Base-by-base conservation (phyloP, 768 basidiomycete genomes). In the Pisolithus albus region DNA sequence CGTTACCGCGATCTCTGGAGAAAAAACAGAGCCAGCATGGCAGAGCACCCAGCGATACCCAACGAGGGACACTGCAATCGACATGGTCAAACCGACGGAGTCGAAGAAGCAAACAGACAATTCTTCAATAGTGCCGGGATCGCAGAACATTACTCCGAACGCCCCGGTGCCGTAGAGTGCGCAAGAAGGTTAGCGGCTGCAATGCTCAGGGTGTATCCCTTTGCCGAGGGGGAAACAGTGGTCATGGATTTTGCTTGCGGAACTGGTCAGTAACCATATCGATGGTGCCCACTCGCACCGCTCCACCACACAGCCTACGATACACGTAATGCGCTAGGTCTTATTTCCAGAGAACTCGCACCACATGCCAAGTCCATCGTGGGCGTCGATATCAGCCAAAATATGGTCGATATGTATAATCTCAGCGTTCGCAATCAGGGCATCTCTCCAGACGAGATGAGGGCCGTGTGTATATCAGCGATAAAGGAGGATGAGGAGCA, bases 181-280 rank as follows among this genome's bases (percentile, higher is more conserved):
- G 63, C 70, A 0, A 53, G 57, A 34, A 53, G 53, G 16, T 50
- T 66, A 16, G 64, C 61, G 0, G 49, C 46, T 15, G 65, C 61
- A 1, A 70, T 77, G 52, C 41, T 55, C n/a, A 46, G 62, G 36
- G 58, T 56, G 2, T 79, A 77, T 54, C 55, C 69, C 0, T 83
- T 89, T 57, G 70, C 81, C 49, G 76, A 78, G 41, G 73, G 79
- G 26, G 59, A 57, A 6, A 88, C 86, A 5, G 70, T 65, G 6
- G 71, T 84, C 16, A 71, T 90, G 75, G 88, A 89, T 57, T 89
- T 78, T 59, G 87, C 87, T 5, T 89, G 87, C 61, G 86, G 86
- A 11, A 78, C 78, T 54, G 87, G 84, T 83, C 52, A 36, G 69
- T 59, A 34, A 34, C 11, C 1, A 10, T 26, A 23, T 44, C 19